Percentiles rank a stretch among this genome's conserved stretches.
phyloP scores from a whole-genome alignment of 345 rosid genomes.

The Punica granatum region DNA sequence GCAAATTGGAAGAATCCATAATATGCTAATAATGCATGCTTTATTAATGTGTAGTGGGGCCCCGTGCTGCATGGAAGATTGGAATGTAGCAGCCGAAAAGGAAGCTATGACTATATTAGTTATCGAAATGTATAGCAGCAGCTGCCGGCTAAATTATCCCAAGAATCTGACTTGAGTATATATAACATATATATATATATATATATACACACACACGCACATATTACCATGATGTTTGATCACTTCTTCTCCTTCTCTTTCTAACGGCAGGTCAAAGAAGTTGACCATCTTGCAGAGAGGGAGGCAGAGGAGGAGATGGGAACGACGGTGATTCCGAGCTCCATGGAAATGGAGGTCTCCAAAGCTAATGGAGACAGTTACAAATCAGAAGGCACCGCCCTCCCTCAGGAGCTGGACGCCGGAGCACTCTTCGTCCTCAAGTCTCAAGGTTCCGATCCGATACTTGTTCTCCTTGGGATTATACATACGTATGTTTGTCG shows the following conservation, averaged over 20 bases:
- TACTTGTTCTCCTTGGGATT: neutral
- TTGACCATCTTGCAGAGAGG: neutral
- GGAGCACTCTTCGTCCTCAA: constrained; percentile 29
- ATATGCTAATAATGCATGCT: too few relatives aligned
- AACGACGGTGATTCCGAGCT: constrained; percentile 11
- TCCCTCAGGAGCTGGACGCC: constrained; percentile 16
- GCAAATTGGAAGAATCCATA: too few relatives aligned
- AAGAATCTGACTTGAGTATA: neutral
- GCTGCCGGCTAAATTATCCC: neutral
- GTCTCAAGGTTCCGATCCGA: constrained; percentile 15
- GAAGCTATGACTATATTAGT: neutral
- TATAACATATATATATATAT: neutral
- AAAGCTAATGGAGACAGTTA: neutral
- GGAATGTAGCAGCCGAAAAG: neutral
- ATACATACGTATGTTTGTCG: neutral
- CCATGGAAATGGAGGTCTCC: constrained; percentile 10
- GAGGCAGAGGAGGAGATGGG: neutral
- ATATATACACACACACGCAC: neutral
- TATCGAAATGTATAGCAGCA: too few relatives aligned
- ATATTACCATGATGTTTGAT: neutral
- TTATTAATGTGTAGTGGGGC: too few relatives aligned
- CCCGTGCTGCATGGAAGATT: neutral
- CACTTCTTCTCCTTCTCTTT: neutral
- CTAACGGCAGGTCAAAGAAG: neutral
- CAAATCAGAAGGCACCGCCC: neutral